Evolutionary conservation across 1,284 basidiomycete species (phyloP).

Genomic region (Cryptococcus amylolentus): DNA sequence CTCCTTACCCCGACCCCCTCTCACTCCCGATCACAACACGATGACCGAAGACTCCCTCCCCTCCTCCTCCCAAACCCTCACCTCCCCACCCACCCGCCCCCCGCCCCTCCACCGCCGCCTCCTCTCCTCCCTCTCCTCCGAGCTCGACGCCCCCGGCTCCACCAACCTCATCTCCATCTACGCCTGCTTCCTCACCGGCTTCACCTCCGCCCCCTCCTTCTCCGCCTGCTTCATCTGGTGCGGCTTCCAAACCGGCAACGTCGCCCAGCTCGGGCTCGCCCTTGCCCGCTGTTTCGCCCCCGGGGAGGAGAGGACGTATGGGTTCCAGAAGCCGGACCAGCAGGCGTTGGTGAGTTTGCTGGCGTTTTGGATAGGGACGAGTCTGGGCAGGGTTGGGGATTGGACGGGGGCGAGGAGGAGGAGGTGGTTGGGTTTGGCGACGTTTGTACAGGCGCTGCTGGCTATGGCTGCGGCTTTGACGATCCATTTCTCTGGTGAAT

Average conservation of each 20-base stretch:
- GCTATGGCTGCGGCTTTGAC: slow-evolving; percentile 67
- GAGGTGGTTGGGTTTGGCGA: slow-evolving; percentile 68
- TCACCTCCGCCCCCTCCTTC: slow-evolving; percentile 71
- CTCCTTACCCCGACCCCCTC: too few relatives aligned
- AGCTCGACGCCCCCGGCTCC: slow-evolving; percentile 9
- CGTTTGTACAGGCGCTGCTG: slow-evolving; percentile 68
- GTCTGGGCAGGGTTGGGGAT: slow-evolving; percentile 49
- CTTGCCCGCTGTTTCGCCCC: slow-evolving; percentile 62
- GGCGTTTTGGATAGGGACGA: slow-evolving; percentile 58
- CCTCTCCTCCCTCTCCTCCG: background rate
- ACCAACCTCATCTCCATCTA: slow-evolving; percentile 56
- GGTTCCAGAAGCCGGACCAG: slow-evolving; percentile 71
- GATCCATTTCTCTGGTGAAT: slow-evolving; percentile 57
- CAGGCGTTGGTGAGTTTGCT: slow-evolving; percentile 74
- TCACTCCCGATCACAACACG: background rate
- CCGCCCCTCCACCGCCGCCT: slow-evolving; percentile 1
- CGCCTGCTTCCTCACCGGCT: slow-evolving; percentile 83
- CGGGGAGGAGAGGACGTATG: slow-evolving; percentile 52
- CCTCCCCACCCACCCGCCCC: background rate
- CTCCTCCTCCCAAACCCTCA: slow-evolving; percentile 2
- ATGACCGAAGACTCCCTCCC: slow-evolving; percentile 5
- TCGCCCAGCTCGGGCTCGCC: slow-evolving; percentile 60
- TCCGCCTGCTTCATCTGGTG: slow-evolving; percentile 80
- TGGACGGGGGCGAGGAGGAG: slow-evolving; percentile 65
- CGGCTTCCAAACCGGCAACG: slow-evolving; percentile 68